Evolutionary conservation across 805 yeast genomes (phyloP).

Genomic region (Starmerella bacillaris): DNA sequence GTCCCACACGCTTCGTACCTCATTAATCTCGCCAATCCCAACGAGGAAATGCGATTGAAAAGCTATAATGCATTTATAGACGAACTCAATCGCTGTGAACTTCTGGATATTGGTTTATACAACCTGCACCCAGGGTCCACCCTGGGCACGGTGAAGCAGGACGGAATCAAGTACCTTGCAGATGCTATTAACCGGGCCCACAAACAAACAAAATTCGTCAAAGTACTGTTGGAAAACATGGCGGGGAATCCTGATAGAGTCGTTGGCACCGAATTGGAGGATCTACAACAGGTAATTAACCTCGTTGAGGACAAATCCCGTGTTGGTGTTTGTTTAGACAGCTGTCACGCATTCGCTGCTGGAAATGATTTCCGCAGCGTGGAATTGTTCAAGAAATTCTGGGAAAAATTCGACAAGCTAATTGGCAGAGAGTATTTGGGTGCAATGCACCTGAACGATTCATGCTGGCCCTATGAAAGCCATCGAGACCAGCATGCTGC

Average conservation of each 20-base stretch:
- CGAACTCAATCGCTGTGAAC: constrained; percentile 75
- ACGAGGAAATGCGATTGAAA: constrained; percentile 53
- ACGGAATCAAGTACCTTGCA: constrained; percentile 55
- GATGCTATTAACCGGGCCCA: constrained; percentile 64
- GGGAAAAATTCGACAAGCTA: constrained; percentile 55
- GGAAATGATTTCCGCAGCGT: constrained; percentile 71
- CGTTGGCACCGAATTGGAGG: constrained; percentile 67
- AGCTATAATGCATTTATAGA: constrained; percentile 67
- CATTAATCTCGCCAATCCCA: constrained; percentile 85
- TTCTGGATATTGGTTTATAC: constrained; percentile 63
- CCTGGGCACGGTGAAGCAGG: constrained; percentile 47
- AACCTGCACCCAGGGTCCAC: constrained; percentile 83
- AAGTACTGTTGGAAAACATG: constrained; percentile 87
- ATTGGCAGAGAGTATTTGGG: constrained; percentile 60
- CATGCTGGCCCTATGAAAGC: constrained; percentile 82
- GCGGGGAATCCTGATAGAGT: constrained; percentile 81
- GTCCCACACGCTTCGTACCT: constrained; percentile 92
- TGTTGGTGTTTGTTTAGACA: constrained; percentile 92
- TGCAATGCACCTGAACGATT: constrained; percentile 82
- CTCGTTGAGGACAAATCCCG: constrained; percentile 62
- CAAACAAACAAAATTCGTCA: constrained; percentile 54
- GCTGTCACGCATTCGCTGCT: constrained; percentile 92
- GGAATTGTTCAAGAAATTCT: constrained; percentile 42
- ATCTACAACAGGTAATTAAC: constrained; percentile 55
- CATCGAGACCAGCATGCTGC: constrained; percentile 83